Base-by-base conservation (phyloP, 2,329 filamentous ascomycete genomes). In the Daldinia sp. region DNA sequence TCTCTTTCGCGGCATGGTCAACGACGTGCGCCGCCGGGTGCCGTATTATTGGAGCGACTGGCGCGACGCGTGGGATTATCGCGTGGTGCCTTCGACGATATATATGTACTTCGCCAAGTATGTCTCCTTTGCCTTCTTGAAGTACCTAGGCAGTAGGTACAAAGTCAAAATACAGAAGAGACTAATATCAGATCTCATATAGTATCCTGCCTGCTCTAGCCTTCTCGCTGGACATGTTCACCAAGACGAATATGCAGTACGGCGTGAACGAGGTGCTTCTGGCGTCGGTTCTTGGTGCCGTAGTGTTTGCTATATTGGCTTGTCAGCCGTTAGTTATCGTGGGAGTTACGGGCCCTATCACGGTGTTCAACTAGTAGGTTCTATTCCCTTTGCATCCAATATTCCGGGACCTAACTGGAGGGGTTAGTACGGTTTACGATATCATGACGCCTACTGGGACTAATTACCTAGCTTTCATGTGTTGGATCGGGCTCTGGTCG, bases 91-190 rank as follows among this genome's bases (percentile, higher is more conserved):
- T 1, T 92, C 92, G 13, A 96, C 93, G 8, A 81, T 96, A 27
- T 96, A 96, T 78, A 96, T 96, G 91, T 96, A 95, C 80, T 96
- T 96, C 83, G 92, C 93, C 66, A 96, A 96, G 92, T 94, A 83
- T 65, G 82, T 68, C 17, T 50, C 19, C 25, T 13, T 43, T 23
- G 17, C 11, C n/a, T n/a, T n/a, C n/a, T n/a, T n/a, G n/a, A n/a
- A n/a, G n/a, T n/a, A n/a, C n/a, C n/a, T n/a, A n/a, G n/a, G n/a
- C n/a, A n/a, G n/a, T n/a, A n/a, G n/a, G n/a, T n/a, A n/a, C n/a
- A n/a, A n/a, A n/a, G n/a, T n/a, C 15, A 23, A 15, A 50, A 13
- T 47, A 11, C 15, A 32, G 49, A 43, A 25, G 9, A 39, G 23
- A 39, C 50, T 63, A 50, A 60, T 17, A 23, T 9, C 3, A 67